phyloP scores from a whole-genome alignment of 441 rosid species.

The Pelargonium myrrhifolium region DNA sequence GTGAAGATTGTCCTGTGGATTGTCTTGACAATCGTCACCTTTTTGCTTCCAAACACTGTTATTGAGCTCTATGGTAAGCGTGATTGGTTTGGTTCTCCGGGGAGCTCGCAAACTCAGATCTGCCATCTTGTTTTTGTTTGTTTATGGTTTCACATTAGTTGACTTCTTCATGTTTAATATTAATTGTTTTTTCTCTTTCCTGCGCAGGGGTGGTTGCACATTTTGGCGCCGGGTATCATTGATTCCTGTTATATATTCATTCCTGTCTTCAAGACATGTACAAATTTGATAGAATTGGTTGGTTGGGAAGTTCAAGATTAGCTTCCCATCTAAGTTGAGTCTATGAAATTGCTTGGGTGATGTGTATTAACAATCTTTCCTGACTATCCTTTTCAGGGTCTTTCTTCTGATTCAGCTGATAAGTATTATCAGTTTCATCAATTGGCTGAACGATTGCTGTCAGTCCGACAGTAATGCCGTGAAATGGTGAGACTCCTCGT shows the following conservation, averaged over 20 bases:
- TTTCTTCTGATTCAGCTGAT: slow-evolving; percentile 88
- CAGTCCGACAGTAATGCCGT: slow-evolving; percentile 49
- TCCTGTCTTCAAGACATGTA: slow-evolving; percentile 17
- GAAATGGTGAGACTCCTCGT: slow-evolving; percentile 54
- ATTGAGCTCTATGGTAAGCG: slow-evolving; percentile 68
- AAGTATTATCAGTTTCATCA: slow-evolving; percentile 84
- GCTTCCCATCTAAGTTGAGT: slow-evolving; percentile 9
- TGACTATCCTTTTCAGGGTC: slow-evolving; percentile 52
- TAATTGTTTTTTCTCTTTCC: slow-evolving; percentile 9
- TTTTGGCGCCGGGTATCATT: slow-evolving; percentile 92
- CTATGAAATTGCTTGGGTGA: background rate
- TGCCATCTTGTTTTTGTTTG: slow-evolving; percentile 4
- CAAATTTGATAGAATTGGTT: slow-evolving; percentile 10
- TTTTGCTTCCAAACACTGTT: slow-evolving; percentile 60
- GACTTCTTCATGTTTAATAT: slow-evolving; percentile 3
- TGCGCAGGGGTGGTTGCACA: slow-evolving; percentile 89
- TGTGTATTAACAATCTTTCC: slow-evolving; percentile 11
- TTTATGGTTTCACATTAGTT: background rate
- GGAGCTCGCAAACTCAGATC: background rate
- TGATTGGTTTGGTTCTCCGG: background rate
- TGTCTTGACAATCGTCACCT: slow-evolving; percentile 49
- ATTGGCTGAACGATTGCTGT: slow-evolving; percentile 80
- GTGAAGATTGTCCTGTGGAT: slow-evolving; percentile 58
- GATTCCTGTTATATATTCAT: slow-evolving; percentile 26
- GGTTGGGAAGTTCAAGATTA: slow-evolving; percentile 16